Evolutionary conservation across 1,284 basidiomycete species (phyloP).

Genomic region (Anthracocystis panici-leucophaei): DNA sequence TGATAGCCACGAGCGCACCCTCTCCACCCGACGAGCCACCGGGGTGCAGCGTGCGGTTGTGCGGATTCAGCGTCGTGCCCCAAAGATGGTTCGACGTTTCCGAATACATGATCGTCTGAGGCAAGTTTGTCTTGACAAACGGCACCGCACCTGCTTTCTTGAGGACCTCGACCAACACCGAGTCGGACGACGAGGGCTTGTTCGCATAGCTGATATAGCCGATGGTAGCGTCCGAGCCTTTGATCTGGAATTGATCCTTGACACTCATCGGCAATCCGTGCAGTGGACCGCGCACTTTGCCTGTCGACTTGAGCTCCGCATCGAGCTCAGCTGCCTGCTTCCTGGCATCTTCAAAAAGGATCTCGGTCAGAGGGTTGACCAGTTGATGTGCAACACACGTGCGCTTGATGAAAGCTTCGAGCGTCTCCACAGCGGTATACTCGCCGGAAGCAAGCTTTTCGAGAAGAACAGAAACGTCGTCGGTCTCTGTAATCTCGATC

Average conservation of each 20-base stretch:
- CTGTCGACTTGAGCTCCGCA: conserved; percentile 73
- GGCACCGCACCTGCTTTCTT: conserved; percentile 77
- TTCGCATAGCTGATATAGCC: conserved; percentile 76
- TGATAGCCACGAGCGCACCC: conserved; percentile 75
- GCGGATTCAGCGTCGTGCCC: conserved; percentile 78
- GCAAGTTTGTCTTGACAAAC: conserved; percentile 77
- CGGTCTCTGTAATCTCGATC: conserved; percentile 51
- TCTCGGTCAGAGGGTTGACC: conserved; percentile 75
- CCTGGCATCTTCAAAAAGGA: conserved; percentile 76
- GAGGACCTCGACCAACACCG: conserved; percentile 67
- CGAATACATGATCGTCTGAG: conserved; percentile 54
- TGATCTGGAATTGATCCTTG: conserved; percentile 77
- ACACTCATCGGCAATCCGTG: conserved; percentile 78
- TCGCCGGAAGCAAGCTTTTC: conserved; percentile 73
- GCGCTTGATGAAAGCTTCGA: conserved; percentile 81
- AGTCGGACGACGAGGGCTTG: conserved; percentile 34
- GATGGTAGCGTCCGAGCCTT: conserved; percentile 74
- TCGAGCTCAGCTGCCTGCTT: conserved; percentile 75
- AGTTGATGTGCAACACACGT: conserved; percentile 84
- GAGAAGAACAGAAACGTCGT: conserved; percentile 73
- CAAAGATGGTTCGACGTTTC: conserved; percentile 74
- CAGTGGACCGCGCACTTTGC: conserved; percentile 74
- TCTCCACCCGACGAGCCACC: conserved; percentile 79
- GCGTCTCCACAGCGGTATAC: conserved; percentile 78
- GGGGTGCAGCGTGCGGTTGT: conserved; percentile 72